Evolutionary conservation across 2,329 filamentous ascomycete genomes (phyloP).

Genomic region (Talaromyces rugulosus): DNA sequence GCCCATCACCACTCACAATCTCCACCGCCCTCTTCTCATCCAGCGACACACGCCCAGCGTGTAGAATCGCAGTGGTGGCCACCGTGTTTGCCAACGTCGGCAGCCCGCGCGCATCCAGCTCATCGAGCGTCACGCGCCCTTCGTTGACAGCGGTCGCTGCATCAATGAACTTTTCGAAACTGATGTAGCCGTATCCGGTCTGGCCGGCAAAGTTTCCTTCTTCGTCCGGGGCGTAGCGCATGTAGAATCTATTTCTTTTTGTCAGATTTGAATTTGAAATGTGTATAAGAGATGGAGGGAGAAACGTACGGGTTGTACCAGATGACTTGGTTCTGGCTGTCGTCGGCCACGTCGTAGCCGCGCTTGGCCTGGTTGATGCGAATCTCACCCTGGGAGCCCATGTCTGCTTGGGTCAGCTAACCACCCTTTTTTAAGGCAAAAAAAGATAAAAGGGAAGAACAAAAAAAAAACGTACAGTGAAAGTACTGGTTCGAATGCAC

Average conservation of each 20-base stretch:
- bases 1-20: conserved; percentile 49
- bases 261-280: not conserved
- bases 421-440: not conserved
- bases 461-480: conserved; percentile 54
- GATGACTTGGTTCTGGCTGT: conserved; percentile 60
- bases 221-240: conserved; percentile 90
- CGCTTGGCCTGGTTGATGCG: conserved; percentile 89
- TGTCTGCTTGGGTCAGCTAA: conserved; percentile 44
- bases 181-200: conserved; percentile 87
- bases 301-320: conserved; percentile 75
- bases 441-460: not conserved
- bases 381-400: conserved; percentile 78
- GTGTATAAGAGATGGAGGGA: too few relatives aligned
- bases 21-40: conserved; percentile 76
- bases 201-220: conserved; percentile 92
- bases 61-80: conserved; percentile 84
- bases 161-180: conserved; percentile 94
- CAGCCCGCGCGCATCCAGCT: conserved; percentile 74
- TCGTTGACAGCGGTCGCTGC: conserved; percentile 75
- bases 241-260: conserved; percentile 62
- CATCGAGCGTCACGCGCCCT: conserved; percentile 64
- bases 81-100: conserved; percentile 87
- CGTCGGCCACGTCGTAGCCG: conserved; percentile 90
- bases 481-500: conserved; percentile 98
- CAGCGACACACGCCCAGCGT: conserved; percentile 78